phyloP scores from a whole-genome alignment of 1,284 basidiomycete species.

The Naganishia sp. region DNA sequence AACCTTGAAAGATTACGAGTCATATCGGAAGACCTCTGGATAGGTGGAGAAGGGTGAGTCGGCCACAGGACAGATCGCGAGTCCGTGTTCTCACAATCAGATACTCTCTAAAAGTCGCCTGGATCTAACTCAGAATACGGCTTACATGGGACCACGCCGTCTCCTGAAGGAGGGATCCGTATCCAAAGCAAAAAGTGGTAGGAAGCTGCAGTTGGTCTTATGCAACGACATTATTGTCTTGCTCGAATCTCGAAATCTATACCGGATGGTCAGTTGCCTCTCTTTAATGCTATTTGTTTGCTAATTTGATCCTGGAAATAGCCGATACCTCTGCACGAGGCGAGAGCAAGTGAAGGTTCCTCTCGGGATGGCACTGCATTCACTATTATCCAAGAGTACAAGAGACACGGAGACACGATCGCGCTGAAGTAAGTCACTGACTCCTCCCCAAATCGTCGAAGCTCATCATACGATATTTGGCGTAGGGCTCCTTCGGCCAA shows the following conservation, averaged over 20 bases:
- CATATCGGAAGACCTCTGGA: slow-evolving; percentile 78
- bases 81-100: not conserved
- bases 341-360: slow-evolving; percentile 36
- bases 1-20: slow-evolving; percentile 68
- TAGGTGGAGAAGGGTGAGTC: slow-evolving; percentile 72
- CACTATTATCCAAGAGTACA: slow-evolving; percentile 59
- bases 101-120: slow-evolving; percentile 62
- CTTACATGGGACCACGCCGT: slow-evolving; percentile 70
- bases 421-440: slow-evolving; percentile 53
- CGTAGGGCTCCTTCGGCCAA: slow-evolving; percentile 61
- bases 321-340: slow-evolving; percentile 52
- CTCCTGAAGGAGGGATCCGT: slow-evolving; percentile 78
- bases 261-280: slow-evolving; percentile 70
- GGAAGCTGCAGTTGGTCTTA: slow-evolving; percentile 72
- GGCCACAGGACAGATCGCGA: not conserved
- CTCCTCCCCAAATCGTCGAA: not conserved
- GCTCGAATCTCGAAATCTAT: slow-evolving; percentile 70
- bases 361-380: slow-evolving; percentile 39
- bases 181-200: slow-evolving; percentile 77
- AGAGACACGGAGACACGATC: slow-evolving; percentile 72
- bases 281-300: slow-evolving; percentile 18
- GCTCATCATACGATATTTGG: not conserved
- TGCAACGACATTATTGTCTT: slow-evolving; percentile 80
- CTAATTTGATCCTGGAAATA: slow-evolving; percentile 51
- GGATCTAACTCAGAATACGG: slow-evolving; percentile 85